These are phyloP conservation scores for Fomes fomentarius DNA, from an alignment of 1,284 basidiomycete species.

Conservation along the genomic window DNA sequence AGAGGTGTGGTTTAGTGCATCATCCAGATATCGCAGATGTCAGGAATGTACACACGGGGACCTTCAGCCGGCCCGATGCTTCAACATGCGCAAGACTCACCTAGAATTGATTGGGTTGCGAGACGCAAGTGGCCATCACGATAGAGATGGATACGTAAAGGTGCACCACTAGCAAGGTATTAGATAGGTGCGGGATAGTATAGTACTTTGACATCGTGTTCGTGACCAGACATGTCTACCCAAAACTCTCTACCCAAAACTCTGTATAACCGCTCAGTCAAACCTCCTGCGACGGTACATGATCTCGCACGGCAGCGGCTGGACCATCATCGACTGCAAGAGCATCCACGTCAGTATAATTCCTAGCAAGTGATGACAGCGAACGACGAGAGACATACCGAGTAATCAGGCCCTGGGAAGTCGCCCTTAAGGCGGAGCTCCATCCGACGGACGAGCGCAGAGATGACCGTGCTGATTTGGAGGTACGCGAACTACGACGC, in stretches of 20 bases:
- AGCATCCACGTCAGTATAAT: neutral
- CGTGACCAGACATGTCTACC: conserved; percentile 6
- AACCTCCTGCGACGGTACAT: conserved; percentile 46
- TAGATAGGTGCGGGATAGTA: conserved; percentile 11
- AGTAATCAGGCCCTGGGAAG: conserved; percentile 89
- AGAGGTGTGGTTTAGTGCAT: no score
- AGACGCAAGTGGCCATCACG: no score
- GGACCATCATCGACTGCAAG: conserved; percentile 35
- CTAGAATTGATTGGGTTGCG: no score
- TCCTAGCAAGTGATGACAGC: no score
- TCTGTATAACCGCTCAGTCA: conserved; percentile 18
- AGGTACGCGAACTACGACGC: conserved; percentile 85
- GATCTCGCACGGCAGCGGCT: conserved; percentile 40
- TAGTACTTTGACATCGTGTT: conserved; percentile 12
- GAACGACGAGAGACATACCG: conserved; percentile 53
- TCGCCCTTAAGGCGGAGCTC: conserved; percentile 71
- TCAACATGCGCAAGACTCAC: no score
- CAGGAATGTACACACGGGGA: no score
- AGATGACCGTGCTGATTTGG: conserved; percentile 87
- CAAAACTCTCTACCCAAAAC: neutral
- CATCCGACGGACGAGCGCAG: conserved; percentile 78
- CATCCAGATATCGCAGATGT: no score
- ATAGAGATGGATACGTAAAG: no score
- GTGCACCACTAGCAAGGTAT: no score
- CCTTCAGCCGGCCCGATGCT: no score